Evolutionary conservation across 2,329 filamentous ascomycete species (phyloP), one percentile per base, ranked within the genome.

Genomic region (Ophiostoma novo-ulmi): DNA sequence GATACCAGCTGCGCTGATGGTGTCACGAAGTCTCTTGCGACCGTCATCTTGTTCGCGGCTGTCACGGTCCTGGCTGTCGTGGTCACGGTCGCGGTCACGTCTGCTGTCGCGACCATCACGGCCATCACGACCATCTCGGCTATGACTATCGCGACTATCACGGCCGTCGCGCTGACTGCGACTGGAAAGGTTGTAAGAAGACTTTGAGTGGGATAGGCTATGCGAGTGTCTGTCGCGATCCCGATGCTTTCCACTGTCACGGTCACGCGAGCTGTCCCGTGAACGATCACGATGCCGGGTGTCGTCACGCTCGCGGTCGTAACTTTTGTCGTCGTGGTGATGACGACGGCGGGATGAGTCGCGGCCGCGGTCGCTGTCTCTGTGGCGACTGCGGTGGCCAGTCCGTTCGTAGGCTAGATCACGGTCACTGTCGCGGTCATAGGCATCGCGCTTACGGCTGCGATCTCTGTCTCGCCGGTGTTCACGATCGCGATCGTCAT

Each of bases 1-100:
- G 39, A 89, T 85, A 0, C 87, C 84, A 5, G 86, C 87, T 0
- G 85, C 85, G 1, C 83, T 82, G 4, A 88, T 80, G 20, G 85
- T 84, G 73, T 87, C 85, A 67, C 84, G 83, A 78, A 73, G 68
- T 39, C 73, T 44, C 83, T 83, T 14, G 79, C 80, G 75, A 81
- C 83, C 67, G 14, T 70, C 65, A 6, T 69, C 69, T 2, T 71
- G 58, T 35, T 69, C 69, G 5, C 71, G 70, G 38, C 69, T 58
- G n/a, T 72, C 71, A 26, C 65, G 38, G n/a, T 72, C 71, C n/a
- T 58, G 35, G 36, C 65, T 39, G n/a, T 72, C 71, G 52, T 58
- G 35, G 36, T 38, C 63, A 3, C 6, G 63, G 35, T 64, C 26
- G 8, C 63, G 35, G 35, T 65, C 63, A 35, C 63, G 63, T 2